A percentile compares a stretch with the other conserved stretches of the same genome.
phyloP scores from a whole-genome alignment of 169 alveolate genomes.

The Plasmodium vivax region DNA sequence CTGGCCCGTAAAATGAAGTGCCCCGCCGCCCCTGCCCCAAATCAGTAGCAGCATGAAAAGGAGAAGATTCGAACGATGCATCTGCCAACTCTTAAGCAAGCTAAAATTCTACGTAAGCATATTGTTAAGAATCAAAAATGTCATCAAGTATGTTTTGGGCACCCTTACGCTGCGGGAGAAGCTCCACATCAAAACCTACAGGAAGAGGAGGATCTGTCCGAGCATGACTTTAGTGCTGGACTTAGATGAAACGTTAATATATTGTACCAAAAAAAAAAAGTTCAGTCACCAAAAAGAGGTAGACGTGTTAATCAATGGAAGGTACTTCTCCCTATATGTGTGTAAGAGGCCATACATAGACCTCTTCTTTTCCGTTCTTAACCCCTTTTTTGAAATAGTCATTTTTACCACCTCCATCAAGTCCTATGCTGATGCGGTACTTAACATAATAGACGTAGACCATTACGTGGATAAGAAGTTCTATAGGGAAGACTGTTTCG shows the following conservation, averaged over 20 bases:
- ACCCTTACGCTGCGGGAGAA: neutral
- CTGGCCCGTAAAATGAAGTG: neutral
- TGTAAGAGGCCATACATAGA: conserved; percentile 81
- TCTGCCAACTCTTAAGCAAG: conserved; percentile 32
- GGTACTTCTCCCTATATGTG: conserved; percentile 62
- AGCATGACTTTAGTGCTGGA: conserved; percentile 81
- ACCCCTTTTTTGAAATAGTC: conserved; percentile 78
- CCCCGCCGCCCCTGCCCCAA: neutral
- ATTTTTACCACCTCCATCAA: conserved; percentile 74
- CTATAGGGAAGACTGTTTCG: conserved; percentile 78
- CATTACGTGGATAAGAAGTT: conserved; percentile 79
- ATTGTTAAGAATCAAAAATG: conserved; percentile 49
- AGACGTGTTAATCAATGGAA: conserved; percentile 72
- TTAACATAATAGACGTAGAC: conserved; percentile 76
- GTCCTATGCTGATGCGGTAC: conserved; percentile 78
- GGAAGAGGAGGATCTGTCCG: conserved; percentile 47
- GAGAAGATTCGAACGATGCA: conserved; percentile 40
- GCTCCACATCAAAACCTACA: conserved; percentile 20
- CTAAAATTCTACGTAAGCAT: conserved; percentile 10
- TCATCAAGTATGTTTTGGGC: neutral
- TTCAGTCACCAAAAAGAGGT: conserved; percentile 55
- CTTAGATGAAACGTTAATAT: conserved; percentile 82
- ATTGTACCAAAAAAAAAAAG: conserved; percentile 52
- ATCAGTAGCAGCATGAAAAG: conserved; percentile 27
- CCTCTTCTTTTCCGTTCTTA: conserved; percentile 68